phyloP scores from a whole-genome alignment of 2,329 filamentous ascomycete genomes.

The Metarhizium guizhouense region DNA sequence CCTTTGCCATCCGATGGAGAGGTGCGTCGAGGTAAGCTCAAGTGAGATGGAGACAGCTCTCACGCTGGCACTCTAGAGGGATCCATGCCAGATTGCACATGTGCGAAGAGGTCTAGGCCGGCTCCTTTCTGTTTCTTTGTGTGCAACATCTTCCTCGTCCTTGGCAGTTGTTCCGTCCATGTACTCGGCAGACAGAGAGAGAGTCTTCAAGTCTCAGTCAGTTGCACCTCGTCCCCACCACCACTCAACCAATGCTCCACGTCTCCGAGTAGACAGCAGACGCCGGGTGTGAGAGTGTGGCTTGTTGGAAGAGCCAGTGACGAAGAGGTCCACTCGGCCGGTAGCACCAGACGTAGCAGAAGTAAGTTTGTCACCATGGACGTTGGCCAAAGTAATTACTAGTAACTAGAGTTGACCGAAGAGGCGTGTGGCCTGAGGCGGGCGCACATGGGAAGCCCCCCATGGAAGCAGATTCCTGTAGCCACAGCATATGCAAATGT shows the following conservation, averaged over 20 bases:
- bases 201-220: background rate
- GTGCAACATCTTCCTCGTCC: background rate
- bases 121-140: background rate
- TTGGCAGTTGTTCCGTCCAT: background rate
- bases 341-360: slow-evolving; percentile 4
- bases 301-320: slow-evolving; percentile 9
- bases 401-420: background rate
- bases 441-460: background rate
- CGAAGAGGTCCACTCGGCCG: slow-evolving; percentile 10
- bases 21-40: background rate
- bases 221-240: background rate
- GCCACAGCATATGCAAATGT: background rate
- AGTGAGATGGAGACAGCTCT: background rate
- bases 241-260: background rate
- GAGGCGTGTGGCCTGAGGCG: background rate
- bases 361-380: background rate
- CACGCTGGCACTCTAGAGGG: background rate
- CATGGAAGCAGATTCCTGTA: background rate
- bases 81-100: background rate
- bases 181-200: background rate
- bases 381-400: background rate
- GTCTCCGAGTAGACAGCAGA: background rate
- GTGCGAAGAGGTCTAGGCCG: background rate
- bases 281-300: background rate
- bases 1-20: background rate